Evolutionary conservation across 2,329 filamentous ascomycete species (phyloP), one percentile per base, ranked within the genome.

Genomic region (Fusarium algeriense): DNA sequence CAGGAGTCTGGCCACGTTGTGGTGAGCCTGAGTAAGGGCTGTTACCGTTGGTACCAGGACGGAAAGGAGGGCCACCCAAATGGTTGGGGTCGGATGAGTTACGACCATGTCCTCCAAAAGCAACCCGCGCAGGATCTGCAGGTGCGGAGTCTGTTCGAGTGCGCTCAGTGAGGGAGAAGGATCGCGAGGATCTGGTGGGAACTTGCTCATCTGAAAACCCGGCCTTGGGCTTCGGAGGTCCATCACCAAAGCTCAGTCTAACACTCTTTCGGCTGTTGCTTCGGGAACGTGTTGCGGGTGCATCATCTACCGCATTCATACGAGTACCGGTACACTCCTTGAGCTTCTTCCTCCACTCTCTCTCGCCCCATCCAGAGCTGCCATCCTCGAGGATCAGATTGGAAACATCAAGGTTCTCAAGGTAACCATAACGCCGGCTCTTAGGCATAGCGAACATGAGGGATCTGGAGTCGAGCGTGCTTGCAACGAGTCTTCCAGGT

Each of bases 391-490:
- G 87, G 67, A 99, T 94, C 44, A 98, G 83, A 57, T 88, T 87
- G 7, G 91, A 90, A 19, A 98, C 93, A 78, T 99, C 96, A 60
- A 95, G 82, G 38, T 94, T 90, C 77, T 98, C 96, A 30, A 99
- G 83, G 77, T 98, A 98, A 1, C 95, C 95, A 76, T 97, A 97
- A 71, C 93, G 89, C 57, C 91, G 90, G 74, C 96, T 90, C 75
- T 93, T 93, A 1, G 96, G 95, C 91, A 99, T 97, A 9, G 95
- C 96, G 80, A 98, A 99, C 96, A 99, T 99, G 71, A 99, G 86
- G 61, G 96, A 97, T 48, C 94, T 90, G 7, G 93, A 86, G 80
- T 98, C 95, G 46, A 95, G 88, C 1, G 93, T 91, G 78, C 97
- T 97, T 5, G 96, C 94, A 37, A 97, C 91, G 46, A 99, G 86